phyloP scores from a whole-genome alignment of 73 alveolate species.

The Paramecium sexaurelia region DNA sequence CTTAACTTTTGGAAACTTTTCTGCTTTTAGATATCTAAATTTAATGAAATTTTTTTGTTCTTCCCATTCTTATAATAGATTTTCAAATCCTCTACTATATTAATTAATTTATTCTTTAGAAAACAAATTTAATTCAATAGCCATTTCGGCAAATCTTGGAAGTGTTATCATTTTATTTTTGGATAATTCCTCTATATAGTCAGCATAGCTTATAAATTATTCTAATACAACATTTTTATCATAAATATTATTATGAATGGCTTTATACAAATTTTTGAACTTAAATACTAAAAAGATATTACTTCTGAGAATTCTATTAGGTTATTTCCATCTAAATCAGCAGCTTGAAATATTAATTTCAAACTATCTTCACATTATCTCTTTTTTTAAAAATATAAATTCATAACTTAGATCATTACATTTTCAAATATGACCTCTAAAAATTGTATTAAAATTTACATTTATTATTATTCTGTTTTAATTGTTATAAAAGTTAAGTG shows the following conservation, averaged over 20 bases:
- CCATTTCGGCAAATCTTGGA: conserved; percentile 52
- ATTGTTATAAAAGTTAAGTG: neutral
- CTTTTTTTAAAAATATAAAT: conserved; percentile 19
- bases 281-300: neutral
- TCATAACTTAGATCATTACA: neutral
- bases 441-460: neutral
- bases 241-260: conserved; percentile 30
- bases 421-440: neutral
- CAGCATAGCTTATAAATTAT: conserved; percentile 33
- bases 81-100: neutral
- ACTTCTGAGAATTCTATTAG: conserved; percentile 54
- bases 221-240: conserved; percentile 18
- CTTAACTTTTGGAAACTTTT: conserved; percentile 43
- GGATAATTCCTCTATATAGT: conserved; percentile 4
- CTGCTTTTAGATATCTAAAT: conserved; percentile 38
- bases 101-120: neutral
- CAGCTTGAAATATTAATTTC: conserved; percentile 42
- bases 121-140: conserved; percentile 18
- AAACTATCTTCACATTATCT: conserved; percentile 24
- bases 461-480: neutral
- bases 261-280: conserved; percentile 42
- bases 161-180: conserved; percentile 51
- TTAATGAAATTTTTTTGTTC: neutral
- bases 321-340: conserved; percentile 55
- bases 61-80: conserved; percentile 18